Evolutionary conservation across 2,329 filamentous ascomycete genomes (phyloP).

Genomic region (Blastomyces gilchristii): DNA sequence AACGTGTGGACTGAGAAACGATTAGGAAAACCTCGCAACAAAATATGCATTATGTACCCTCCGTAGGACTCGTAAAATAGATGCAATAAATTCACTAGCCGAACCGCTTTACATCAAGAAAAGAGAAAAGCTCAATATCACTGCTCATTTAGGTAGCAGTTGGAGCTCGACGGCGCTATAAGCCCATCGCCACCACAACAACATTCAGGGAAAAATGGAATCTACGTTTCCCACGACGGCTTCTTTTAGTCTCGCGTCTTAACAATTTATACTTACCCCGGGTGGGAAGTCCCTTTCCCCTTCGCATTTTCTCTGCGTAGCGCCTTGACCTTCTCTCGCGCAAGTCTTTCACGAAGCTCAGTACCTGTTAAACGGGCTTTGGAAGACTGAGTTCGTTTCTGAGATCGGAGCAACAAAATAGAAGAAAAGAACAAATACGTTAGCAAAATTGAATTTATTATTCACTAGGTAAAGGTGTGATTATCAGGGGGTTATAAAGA

Average conservation of each 20-base stretch:
- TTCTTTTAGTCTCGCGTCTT: constrained; percentile 6
- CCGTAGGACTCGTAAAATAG: not conserved
- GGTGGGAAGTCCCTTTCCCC: constrained; percentile 15
- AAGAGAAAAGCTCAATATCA: not conserved
- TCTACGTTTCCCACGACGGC: not conserved
- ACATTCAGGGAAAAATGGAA: not conserved
- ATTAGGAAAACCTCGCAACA: not conserved
- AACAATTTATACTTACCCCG: constrained; percentile 14
- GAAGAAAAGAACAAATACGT: not conserved
- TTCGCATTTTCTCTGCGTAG: constrained; percentile 23
- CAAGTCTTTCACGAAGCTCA: constrained; percentile 30
- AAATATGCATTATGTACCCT: not conserved
- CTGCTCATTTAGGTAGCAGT: not conserved
- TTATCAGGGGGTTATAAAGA: not conserved
- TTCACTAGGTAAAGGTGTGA: not conserved
- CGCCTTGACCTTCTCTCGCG: constrained; percentile 30
- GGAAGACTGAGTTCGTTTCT: constrained; percentile 13
- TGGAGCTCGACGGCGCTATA: not conserved
- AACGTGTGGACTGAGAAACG: not conserved
- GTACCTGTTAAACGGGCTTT: constrained; percentile 22
- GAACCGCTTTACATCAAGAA: not conserved
- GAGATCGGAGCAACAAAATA: constrained; percentile 15
- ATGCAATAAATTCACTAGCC: not conserved
- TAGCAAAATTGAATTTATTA: constrained; percentile 10
- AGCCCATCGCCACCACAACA: not conserved